Evolutionary conservation across 345 rosid genomes (phyloP).

Genomic region (Arabidopsis suecica): DNA sequence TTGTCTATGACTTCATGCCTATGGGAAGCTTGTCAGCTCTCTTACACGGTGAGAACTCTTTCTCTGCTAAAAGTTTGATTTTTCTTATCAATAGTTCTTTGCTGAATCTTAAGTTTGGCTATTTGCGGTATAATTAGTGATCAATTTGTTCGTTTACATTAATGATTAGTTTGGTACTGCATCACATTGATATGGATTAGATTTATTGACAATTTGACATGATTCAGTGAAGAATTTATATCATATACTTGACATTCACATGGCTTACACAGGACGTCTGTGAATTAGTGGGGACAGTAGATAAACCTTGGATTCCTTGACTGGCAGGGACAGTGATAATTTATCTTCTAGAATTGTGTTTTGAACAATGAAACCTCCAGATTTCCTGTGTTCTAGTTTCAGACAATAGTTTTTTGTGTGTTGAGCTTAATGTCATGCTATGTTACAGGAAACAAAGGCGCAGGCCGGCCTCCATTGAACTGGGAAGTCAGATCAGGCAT

Average conservation of each 20-base stretch:
- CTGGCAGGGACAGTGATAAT: neutral
- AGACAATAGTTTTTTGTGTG: neutral
- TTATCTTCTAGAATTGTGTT: conserved; percentile 1
- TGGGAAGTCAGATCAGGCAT: conserved; percentile 83
- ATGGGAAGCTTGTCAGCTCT: conserved; percentile 99
- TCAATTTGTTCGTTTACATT: neutral
- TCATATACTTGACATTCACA: conserved; percentile 5
- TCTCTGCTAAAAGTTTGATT: neutral
- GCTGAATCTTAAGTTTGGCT: conserved; percentile 22
- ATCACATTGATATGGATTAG: neutral
- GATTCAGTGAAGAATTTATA: neutral
- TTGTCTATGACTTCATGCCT: conserved; percentile 93
- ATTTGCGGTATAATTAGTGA: neutral
- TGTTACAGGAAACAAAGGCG: conserved; percentile 84
- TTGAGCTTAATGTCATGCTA: conserved; percentile 6
- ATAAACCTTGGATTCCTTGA: neutral
- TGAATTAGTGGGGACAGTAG: neutral
- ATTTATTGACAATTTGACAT: neutral
- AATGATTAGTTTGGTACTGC: neutral
- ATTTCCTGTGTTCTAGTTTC: neutral
- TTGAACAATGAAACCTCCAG: neutral
- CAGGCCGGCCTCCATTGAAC: conserved; percentile 81
- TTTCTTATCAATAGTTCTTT: conserved; percentile 9
- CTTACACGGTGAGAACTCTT: conserved; percentile 66
- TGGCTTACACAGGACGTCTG: neutral